A percentile compares a stretch with the other conserved stretches of the same genome.
Evolutionary conservation across 129 eudicot genomes (phyloP).

Genomic region (Flaveria ramosissima): DNA sequence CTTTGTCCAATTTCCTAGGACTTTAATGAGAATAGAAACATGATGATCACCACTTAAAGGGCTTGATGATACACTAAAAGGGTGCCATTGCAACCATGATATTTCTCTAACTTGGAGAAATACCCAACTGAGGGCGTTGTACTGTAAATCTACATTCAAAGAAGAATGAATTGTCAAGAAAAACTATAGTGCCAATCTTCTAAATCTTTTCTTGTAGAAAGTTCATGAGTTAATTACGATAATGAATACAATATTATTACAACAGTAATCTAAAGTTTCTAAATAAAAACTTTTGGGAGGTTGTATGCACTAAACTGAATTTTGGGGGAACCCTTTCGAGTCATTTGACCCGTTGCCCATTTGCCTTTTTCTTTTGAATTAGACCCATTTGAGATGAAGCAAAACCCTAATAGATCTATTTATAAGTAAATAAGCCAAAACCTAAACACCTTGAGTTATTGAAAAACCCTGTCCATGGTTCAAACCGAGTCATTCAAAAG

Average conservation of each 20-base stretch:
- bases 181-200: not conserved
- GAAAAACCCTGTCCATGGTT: not conserved
- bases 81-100: constrained; percentile 93
- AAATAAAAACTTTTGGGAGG: no score
- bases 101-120: constrained; percentile 72
- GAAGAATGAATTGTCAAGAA: not conserved
- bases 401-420: no score
- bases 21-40: constrained; percentile 68
- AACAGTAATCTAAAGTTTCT: no score
- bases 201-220: no score
- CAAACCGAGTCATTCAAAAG: not conserved
- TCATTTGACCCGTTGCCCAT: not conserved
- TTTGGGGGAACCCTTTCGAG: not conserved
- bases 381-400: not conserved
- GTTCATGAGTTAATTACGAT: not conserved
- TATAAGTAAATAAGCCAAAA: no score
- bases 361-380: not conserved
- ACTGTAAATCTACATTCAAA: constrained; percentile 52
- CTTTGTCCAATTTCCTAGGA: constrained; percentile 80
- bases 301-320: not conserved
- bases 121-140: constrained; percentile 82
- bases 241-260: no score
- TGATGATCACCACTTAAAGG: constrained; percentile 74
- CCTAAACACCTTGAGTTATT: no score
- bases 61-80: constrained; percentile 90